Evolutionary conservation across 108 stramenopile genomes (phyloP).

Genomic region (Cyclotella sp.): DNA sequence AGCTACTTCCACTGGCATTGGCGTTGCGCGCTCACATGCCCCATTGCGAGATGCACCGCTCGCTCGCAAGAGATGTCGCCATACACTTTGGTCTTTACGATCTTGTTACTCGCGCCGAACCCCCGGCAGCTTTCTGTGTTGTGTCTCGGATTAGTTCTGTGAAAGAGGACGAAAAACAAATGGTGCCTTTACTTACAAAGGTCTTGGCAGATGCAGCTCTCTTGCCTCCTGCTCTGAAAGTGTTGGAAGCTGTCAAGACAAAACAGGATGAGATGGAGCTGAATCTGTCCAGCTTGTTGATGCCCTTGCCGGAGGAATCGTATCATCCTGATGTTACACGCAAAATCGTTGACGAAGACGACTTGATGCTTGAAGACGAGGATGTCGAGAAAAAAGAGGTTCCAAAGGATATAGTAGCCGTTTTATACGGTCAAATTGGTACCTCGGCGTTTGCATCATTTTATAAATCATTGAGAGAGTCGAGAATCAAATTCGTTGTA

Average conservation of each 20-base stretch:
- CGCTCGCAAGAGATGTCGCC: slow-evolving; percentile 62
- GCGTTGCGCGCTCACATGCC: slow-evolving; percentile 75
- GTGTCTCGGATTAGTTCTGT: slow-evolving; percentile 25
- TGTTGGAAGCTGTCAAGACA: slow-evolving; percentile 13
- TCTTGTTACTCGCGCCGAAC: neutral
- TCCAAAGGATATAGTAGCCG: slow-evolving; percentile 42
- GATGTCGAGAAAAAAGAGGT: neutral
- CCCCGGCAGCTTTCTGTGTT: slow-evolving; percentile 34
- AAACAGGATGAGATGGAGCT: neutral
- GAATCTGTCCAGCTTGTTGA: slow-evolving; percentile 22
- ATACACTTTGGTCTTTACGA: slow-evolving; percentile 46
- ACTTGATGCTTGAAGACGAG: neutral
- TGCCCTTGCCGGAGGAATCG: slow-evolving; percentile 45
- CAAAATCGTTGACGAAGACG: neutral
- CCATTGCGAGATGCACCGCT: slow-evolving; percentile 82
- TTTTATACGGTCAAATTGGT: slow-evolving; percentile 79
- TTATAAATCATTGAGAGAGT: slow-evolving; percentile 52
- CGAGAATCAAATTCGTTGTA: slow-evolving; percentile 64
- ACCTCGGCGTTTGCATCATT: slow-evolving; percentile 61
- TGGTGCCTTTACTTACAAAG: slow-evolving; percentile 13
- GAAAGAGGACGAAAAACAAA: slow-evolving; percentile 3
- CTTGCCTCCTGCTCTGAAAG: slow-evolving; percentile 25
- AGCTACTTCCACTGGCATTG: slow-evolving; percentile 59
- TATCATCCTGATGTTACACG: slow-evolving; percentile 19
- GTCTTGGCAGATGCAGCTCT: slow-evolving; percentile 31